Conservation (phyloP, 2,329 filamentous ascomycete species). For the Ascochyta lentis region DNA sequence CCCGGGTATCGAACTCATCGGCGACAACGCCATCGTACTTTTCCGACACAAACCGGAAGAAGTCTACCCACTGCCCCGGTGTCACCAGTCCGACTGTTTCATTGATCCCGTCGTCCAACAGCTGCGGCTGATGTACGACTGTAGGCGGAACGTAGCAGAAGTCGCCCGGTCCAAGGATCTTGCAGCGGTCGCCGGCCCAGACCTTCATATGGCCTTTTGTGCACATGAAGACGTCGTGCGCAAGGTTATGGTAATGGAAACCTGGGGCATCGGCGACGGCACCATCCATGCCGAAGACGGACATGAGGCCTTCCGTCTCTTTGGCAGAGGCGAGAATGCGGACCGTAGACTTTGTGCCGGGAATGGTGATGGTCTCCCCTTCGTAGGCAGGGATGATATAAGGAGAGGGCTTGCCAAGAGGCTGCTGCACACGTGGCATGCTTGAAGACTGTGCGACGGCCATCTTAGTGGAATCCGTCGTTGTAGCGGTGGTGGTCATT, state of each 20-base stretch:
- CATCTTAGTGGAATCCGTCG: conserved; percentile 1
- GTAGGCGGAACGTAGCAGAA: conserved; percentile 29
- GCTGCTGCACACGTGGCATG: conserved; percentile 16
- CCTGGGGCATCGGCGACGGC: conserved; percentile 26
- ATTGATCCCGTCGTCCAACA: conserved; percentile 22
- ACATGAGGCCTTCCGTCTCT: conserved; percentile 25
- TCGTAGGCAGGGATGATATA: conserved; percentile 28
- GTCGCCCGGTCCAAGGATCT: conserved; percentile 26
- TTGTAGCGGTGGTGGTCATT: conserved; percentile 6
- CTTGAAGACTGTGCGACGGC: conserved; percentile 1
- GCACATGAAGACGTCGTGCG: conserved; percentile 32
- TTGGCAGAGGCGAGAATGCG: conserved; percentile 25
- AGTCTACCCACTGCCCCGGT: conserved; percentile 30
- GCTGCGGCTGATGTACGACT: conserved; percentile 26
- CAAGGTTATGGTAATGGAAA: conserved; percentile 29
- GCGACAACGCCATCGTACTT: conserved; percentile 26
- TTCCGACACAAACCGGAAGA: conserved; percentile 28
- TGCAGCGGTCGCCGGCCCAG: conserved; percentile 26
- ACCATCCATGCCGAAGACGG: conserved; percentile 27
- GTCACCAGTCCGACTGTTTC: conserved; percentile 29
- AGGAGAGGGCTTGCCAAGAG: conserved; percentile 17
- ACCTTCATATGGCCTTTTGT: conserved; percentile 27
- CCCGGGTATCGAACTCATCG: conserved; percentile 23
- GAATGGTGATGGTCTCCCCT: conserved; percentile 25
- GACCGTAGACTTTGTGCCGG: conserved; percentile 25